These are phyloP conservation scores for Aspergillus hancockii DNA, from an alignment of 495 filamentous ascomycete genomes.

Conservation along the genomic window DNA sequence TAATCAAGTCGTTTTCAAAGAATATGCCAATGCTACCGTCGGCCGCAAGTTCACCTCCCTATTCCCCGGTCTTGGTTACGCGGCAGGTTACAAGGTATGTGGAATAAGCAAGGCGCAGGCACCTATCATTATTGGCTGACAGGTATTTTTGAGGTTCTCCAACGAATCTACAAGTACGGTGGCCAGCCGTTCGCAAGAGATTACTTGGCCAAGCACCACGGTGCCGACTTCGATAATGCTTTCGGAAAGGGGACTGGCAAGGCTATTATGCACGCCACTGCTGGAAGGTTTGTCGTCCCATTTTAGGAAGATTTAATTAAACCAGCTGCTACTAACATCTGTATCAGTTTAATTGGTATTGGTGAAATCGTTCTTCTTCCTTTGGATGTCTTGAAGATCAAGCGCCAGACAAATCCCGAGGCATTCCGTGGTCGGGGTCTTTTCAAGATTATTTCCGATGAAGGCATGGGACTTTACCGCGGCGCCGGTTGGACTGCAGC, in stretches of 20 bases:
- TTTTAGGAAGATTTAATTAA: neutral
- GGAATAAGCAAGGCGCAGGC: neutral
- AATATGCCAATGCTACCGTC: slow-evolving; percentile 70
- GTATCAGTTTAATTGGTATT: slow-evolving; percentile 80
- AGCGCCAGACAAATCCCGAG: slow-evolving; percentile 98
- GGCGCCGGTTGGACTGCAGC: slow-evolving; percentile 98
- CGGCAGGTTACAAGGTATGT: slow-evolving; percentile 92
- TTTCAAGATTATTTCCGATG: slow-evolving; percentile 84
- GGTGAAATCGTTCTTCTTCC: slow-evolving; percentile 95
- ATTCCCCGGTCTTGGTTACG: slow-evolving; percentile 95
- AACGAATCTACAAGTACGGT: slow-evolving; percentile 98
- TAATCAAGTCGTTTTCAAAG: slow-evolving; percentile 91
- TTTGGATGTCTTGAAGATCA: slow-evolving; percentile 98
- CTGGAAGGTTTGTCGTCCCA: slow-evolving; percentile 67
- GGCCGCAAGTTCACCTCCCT: slow-evolving; percentile 87
- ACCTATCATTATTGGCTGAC: slow-evolving; percentile 12
- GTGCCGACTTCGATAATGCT: slow-evolving; percentile 75
- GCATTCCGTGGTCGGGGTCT: slow-evolving; percentile 94
- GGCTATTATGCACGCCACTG: slow-evolving; percentile 95
- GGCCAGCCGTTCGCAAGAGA: slow-evolving; percentile 95
- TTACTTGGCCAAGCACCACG: slow-evolving; percentile 80
- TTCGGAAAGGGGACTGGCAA: slow-evolving; percentile 98
- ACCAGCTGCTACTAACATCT: slow-evolving; percentile 18
- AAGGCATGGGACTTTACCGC: slow-evolving; percentile 93
- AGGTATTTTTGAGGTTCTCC: slow-evolving; percentile 61